phyloP scores from a whole-genome alignment of 2,329 filamentous ascomycete genomes.

The Dendryphion nanum region DNA sequence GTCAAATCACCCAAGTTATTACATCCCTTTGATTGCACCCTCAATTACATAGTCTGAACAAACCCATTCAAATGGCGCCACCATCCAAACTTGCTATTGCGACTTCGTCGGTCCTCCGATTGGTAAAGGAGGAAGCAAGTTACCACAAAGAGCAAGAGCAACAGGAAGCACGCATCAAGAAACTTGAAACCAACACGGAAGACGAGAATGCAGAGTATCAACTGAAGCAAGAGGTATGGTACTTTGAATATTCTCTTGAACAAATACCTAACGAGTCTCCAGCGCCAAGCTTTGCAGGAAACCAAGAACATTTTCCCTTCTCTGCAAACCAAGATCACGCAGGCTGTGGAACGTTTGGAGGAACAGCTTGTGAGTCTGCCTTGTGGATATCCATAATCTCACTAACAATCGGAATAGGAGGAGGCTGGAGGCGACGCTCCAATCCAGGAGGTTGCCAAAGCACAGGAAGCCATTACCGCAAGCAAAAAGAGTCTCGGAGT shows the following conservation, averaged over 20 bases:
- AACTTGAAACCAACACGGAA: constrained; percentile 60
- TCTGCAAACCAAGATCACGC: constrained; percentile 67
- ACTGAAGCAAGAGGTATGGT: constrained; percentile 79
- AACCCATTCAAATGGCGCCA: constrained; percentile 69
- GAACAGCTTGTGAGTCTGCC: constrained; percentile 66
- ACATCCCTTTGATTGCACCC: neutral
- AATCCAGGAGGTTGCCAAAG: constrained; percentile 47
- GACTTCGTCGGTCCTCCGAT: constrained; percentile 73
- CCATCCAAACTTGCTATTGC: constrained; percentile 76
- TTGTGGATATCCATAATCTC: neutral
- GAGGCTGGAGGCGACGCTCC: constrained; percentile 37
- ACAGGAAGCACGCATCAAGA: constrained; percentile 70
- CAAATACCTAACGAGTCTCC: constrained; percentile 4
- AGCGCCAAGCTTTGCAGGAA: constrained; percentile 82
- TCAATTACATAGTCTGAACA: too few species aligned
- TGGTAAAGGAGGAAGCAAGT: constrained; percentile 87
- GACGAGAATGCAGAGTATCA: constrained; percentile 76
- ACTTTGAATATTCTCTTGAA: constrained; percentile 4
- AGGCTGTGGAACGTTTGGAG: constrained; percentile 72
- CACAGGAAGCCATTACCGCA: constrained; percentile 42
- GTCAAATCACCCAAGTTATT: neutral
- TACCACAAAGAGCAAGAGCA: constrained; percentile 83
- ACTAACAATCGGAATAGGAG: constrained; percentile 30
- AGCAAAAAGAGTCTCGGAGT: constrained; percentile 37
- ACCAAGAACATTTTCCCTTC: constrained; percentile 79